phyloP scores from a whole-genome alignment of 2,329 filamentous ascomycete genomes.

The Graphilbum ipis-grandicollis region DNA sequence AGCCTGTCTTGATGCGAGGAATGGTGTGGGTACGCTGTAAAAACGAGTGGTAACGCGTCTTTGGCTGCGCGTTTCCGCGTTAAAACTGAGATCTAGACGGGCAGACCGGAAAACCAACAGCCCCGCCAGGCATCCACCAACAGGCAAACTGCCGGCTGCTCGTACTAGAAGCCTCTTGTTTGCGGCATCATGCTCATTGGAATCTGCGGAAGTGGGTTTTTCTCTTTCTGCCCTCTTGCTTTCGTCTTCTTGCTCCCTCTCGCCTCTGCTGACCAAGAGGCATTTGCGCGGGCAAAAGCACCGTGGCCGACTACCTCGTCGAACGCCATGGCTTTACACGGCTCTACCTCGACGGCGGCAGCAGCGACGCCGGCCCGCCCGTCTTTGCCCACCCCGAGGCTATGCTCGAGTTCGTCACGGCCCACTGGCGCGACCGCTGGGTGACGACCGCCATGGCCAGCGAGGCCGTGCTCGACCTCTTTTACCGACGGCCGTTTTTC shows the following conservation, averaged over 20 bases:
- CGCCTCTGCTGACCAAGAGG: constrained; percentile 32
- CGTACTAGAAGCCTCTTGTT: background rate
- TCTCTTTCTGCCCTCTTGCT: background rate
- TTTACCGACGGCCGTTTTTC: constrained; percentile 76
- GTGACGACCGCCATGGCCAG: constrained; percentile 72
- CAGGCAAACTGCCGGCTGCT: no score
- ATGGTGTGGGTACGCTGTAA: no score
- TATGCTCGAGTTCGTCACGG: constrained; percentile 71
- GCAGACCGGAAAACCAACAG: no score
- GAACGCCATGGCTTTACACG: constrained; percentile 68
- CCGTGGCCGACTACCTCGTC: constrained; percentile 75
- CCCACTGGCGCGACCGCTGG: constrained; percentile 66
- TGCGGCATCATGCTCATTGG: constrained; percentile 49
- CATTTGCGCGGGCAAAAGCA: constrained; percentile 84
- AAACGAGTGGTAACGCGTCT: no score
- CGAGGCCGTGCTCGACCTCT: constrained; percentile 54
- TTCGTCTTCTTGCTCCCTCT: background rate
- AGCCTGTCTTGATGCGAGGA: no score
- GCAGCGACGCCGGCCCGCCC: background rate
- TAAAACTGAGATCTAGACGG: no score
- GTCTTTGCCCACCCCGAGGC: constrained; percentile 41
- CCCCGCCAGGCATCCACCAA: no score
- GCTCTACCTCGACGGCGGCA: constrained; percentile 35
- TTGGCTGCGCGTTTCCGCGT: no score
- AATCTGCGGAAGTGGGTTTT: constrained; percentile 48